Conservation (phyloP, 1,284 basidiomycete species). For the Irpex sp. region DNA sequence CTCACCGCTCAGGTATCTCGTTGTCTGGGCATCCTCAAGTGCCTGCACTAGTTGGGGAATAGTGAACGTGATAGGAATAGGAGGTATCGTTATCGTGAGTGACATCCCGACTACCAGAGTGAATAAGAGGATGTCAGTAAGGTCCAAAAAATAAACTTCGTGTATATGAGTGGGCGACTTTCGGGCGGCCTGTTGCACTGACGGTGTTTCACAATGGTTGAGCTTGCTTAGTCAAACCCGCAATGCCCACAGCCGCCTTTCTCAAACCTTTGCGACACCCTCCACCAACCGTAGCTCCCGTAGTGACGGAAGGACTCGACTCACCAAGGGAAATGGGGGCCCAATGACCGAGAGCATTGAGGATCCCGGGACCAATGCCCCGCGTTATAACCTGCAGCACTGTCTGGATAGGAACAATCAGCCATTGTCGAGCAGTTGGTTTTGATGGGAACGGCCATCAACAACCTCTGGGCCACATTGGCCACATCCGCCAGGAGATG, state of each 20-base stretch:
- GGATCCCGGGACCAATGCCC: background rate
- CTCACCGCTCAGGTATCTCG: conserved; percentile 16
- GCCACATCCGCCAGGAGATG: background rate
- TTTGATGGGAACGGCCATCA: background rate
- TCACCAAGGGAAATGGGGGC: background rate
- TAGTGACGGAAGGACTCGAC: background rate
- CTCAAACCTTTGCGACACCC: too few relatives aligned
- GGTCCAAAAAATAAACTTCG: background rate
- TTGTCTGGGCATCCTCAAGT: conserved; percentile 17
- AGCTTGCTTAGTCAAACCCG: too few relatives aligned
- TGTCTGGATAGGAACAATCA: background rate
- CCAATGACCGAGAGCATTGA: background rate
- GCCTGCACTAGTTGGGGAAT: conserved; percentile 9
- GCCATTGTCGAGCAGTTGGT: background rate
- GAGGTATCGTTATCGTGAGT: background rate
- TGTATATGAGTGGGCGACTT: background rate
- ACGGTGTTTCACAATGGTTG: background rate
- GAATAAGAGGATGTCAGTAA: background rate
- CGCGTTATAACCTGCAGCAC: background rate
- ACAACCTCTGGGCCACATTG: background rate
- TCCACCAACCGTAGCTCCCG: too few relatives aligned
- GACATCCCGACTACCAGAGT: background rate
- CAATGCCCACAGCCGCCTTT: too few relatives aligned
- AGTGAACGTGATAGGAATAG: background rate
- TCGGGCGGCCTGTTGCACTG: background rate